Conservation (phyloP, 495 filamentous ascomycete species). For the Penicillium coffeae region DNA sequence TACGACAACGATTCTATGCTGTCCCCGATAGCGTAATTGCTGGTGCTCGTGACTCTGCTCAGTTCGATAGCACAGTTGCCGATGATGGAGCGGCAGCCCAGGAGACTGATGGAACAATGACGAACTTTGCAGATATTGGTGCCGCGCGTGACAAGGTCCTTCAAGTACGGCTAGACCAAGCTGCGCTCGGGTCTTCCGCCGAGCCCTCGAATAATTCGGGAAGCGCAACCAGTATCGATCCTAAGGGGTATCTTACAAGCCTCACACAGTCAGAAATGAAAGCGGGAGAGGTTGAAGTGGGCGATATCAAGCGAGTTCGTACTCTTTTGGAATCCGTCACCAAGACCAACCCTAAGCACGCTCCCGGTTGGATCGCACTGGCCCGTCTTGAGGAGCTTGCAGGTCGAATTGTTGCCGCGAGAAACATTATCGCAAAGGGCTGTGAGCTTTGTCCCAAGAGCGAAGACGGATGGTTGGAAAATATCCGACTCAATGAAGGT, state of each 20-base stretch:
- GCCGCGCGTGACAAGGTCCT: conserved; percentile 92
- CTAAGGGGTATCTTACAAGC: conserved; percentile 91
- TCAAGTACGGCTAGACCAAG: conserved; percentile 85
- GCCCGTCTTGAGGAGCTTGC: conserved; percentile 90
- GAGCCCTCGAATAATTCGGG: conserved; percentile 60
- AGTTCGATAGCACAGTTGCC: conserved; percentile 79
- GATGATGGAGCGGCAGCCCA: conserved; percentile 65
- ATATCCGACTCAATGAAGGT: conserved; percentile 84
- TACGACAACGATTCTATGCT: conserved; percentile 85
- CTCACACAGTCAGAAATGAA: conserved; percentile 73
- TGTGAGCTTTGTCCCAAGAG: conserved; percentile 89
- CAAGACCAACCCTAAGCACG: conserved; percentile 90
- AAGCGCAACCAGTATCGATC: conserved; percentile 87
- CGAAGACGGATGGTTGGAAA: conserved; percentile 93
- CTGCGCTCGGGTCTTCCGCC: conserved; percentile 66
- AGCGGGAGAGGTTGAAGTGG: conserved; percentile 76
- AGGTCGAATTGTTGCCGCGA: conserved; percentile 81
- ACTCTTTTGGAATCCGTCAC: conserved; percentile 90
- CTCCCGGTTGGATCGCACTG: conserved; percentile 93
- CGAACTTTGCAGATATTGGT: conserved; percentile 97
- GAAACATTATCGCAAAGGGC: conserved; percentile 78
- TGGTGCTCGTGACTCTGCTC: conserved; percentile 69
- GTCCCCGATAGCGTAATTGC: conserved; percentile 96
- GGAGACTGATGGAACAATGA: conserved; percentile 77
- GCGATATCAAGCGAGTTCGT: conserved; percentile 95